Conservation (phyloP, 495 filamentous ascomycete genomes). For the Neurospora sp. region DNA sequence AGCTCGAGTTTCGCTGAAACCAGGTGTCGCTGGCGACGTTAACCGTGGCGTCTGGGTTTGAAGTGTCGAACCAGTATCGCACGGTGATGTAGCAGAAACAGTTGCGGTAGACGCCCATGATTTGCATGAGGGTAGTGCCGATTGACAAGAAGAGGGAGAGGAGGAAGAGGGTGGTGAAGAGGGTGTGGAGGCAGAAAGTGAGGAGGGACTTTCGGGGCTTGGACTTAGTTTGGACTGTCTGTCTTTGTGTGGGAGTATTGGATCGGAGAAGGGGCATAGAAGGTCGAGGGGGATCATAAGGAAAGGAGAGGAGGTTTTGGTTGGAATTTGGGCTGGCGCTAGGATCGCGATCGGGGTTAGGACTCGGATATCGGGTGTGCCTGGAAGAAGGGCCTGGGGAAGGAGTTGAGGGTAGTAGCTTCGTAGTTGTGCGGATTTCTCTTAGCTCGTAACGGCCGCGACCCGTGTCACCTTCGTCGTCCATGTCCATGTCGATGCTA, state of each 20-base stretch:
- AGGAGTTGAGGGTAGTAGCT: not conserved
- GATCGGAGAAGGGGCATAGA: not conserved
- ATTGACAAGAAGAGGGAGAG: conserved; percentile 2
- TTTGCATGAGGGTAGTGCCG: conserved; percentile 29
- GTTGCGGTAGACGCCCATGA: conserved; percentile 30
- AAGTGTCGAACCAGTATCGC: not conserved
- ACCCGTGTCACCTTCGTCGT: not conserved
- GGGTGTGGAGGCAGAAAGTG: not conserved
- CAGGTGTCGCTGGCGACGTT: not conserved
- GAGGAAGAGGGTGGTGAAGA: not conserved
- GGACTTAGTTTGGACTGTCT: not conserved
- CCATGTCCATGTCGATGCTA: not conserved
- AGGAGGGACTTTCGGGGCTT: not conserved
- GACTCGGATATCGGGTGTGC: not conserved
- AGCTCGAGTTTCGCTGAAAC: not conserved
- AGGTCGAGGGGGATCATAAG: not conserved
- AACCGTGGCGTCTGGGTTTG: not conserved
- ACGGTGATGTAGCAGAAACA: conserved; percentile 18
- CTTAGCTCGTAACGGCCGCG: not conserved
- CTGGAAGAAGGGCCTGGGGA: not conserved
- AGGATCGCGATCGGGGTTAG: not conserved
- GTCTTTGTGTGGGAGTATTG: not conserved
- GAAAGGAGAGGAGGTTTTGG: not conserved
- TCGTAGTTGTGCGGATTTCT: not conserved
- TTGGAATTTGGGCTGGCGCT: not conserved